Evolutionary conservation across 2,329 filamentous ascomycete species (phyloP).

Genomic region (Pseudogymnoascus sp.): DNA sequence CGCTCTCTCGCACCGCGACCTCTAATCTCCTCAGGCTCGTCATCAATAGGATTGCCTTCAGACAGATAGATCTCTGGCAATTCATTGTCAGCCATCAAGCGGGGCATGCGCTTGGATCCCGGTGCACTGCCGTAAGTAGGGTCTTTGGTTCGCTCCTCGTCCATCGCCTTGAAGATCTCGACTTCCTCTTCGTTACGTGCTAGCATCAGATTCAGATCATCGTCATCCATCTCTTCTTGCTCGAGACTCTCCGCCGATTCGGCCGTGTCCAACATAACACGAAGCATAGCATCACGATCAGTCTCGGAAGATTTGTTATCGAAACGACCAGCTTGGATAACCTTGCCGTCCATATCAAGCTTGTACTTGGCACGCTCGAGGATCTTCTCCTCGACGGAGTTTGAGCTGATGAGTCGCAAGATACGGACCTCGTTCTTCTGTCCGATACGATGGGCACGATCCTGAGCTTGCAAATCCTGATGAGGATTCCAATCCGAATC

Average conservation of each 20-base stretch:
- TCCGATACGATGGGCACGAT: slow-evolving; percentile 99
- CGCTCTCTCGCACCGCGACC: slow-evolving; percentile 93
- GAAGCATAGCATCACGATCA: slow-evolving; percentile 92
- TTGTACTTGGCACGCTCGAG: slow-evolving; percentile 95
- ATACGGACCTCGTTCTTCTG: slow-evolving; percentile 99
- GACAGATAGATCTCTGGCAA: slow-evolving; percentile 89
- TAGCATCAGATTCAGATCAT: slow-evolving; percentile 91
- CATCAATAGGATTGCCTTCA: slow-evolving; percentile 72
- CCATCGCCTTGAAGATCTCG: slow-evolving; percentile 68
- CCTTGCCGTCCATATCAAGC: slow-evolving; percentile 98
- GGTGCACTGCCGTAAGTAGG: slow-evolving; percentile 61
- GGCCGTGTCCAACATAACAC: slow-evolving; percentile 82
- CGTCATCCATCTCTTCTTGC: slow-evolving; percentile 96
- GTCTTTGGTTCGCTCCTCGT: slow-evolving; percentile 61
- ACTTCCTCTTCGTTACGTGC: slow-evolving; percentile 81
- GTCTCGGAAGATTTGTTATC: slow-evolving; percentile 99
- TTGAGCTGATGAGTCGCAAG: slow-evolving; percentile 87
- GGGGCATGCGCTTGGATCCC: slow-evolving; percentile 57
- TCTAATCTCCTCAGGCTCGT: slow-evolving; percentile 68
- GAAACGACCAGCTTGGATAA: slow-evolving; percentile 98
- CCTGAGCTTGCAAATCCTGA: slow-evolving; percentile 96
- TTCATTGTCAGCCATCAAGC: slow-evolving; percentile 80
- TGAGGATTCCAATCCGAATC: slow-evolving; percentile 99
- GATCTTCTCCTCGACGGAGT: slow-evolving; percentile 98
- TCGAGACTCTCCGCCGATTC: slow-evolving; percentile 61